Evolutionary conservation across 2,329 filamentous ascomycete species (phyloP).

Genomic region (Trichoderma endophyticum): DNA sequence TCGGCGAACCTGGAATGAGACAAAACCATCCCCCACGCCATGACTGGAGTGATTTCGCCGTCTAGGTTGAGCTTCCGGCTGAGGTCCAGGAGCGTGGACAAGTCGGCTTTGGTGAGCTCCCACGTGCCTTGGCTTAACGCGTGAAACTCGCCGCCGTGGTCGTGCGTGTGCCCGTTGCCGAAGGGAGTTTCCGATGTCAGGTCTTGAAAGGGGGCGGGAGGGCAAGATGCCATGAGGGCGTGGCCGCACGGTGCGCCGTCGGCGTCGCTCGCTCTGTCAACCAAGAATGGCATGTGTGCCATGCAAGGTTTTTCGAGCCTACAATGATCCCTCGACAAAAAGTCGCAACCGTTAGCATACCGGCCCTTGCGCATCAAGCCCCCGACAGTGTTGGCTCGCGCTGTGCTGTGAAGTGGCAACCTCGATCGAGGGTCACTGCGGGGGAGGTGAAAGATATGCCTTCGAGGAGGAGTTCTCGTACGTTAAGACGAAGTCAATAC

Average conservation of each 20-base stretch:
- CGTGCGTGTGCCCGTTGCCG: conserved; percentile 42
- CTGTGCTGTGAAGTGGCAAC: conserved; percentile 11
- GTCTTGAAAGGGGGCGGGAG: conserved; percentile 61
- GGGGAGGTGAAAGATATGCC: conserved; percentile 65
- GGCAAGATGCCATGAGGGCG: conserved; percentile 88
- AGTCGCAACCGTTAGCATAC: conserved; percentile 44
- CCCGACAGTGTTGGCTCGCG: conserved; percentile 20
- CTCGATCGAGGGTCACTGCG: conserved; percentile 38
- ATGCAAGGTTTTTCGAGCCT: conserved; percentile 91
- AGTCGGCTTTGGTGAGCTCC: conserved; percentile 71
- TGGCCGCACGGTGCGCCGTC: conserved; percentile 78
- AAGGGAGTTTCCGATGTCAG: conserved; percentile 52
- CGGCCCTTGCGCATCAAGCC: conserved; percentile 24
- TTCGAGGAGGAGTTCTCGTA: conserved; percentile 64
- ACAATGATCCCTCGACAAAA: conserved; percentile 44
- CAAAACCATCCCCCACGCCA: conserved; percentile 85
- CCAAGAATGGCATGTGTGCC: conserved; percentile 78
- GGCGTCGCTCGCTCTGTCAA: conserved; percentile 56
- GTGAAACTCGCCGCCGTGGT: conserved; percentile 33
- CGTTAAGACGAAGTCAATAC: conserved; percentile 89
- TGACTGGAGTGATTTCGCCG: conserved; percentile 90
- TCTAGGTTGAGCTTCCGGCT: conserved; percentile 80
- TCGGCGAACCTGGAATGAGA: conserved; percentile 66
- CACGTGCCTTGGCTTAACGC: conserved; percentile 65
- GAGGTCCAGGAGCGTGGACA: conserved; percentile 78